These are phyloP conservation scores for Salix koriyanagi DNA, from an alignment of 345 rosid species.

Conservation along the genomic window DNA sequence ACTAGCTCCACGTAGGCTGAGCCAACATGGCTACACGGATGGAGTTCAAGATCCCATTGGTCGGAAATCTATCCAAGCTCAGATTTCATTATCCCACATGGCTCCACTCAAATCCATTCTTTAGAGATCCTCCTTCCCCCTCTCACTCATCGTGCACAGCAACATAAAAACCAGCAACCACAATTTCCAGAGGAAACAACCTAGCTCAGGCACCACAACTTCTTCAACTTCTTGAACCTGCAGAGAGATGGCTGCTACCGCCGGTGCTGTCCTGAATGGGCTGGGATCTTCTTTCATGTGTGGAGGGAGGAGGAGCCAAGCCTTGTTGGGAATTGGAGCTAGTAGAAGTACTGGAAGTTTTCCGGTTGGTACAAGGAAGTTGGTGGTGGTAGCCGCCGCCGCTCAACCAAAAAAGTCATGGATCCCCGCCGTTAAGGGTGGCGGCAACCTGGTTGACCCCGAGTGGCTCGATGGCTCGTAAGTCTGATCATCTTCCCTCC, in stretches of 20 bases:
- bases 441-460: constrained; percentile 80
- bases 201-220: background rate
- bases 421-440: constrained; percentile 88
- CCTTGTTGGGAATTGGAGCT: constrained; percentile 29
- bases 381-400: constrained; percentile 50
- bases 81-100: constrained; percentile 64
- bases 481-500: constrained; percentile 24
- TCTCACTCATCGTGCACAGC: background rate
- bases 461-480: constrained; percentile 99
- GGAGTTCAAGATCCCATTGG: constrained; percentile 57
- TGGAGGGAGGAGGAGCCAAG: constrained; percentile 44
- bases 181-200: background rate
- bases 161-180: background rate
- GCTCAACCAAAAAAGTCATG: constrained; percentile 76
- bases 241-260: constrained; percentile 52
- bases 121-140: constrained; percentile 22
- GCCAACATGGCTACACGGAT: constrained; percentile 33
- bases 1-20: constrained; percentile 24
- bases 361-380: constrained; percentile 32
- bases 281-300: constrained; percentile 71
- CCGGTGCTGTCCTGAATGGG: constrained; percentile 74
- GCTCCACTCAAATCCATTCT: constrained; percentile 35
- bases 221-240: too few relatives aligned
- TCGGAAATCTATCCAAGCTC: constrained; percentile 63
- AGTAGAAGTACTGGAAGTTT: background rate